phyloP scores from a whole-genome alignment of 805 yeast genomes.

The Pichia gijzeniarum region DNA sequence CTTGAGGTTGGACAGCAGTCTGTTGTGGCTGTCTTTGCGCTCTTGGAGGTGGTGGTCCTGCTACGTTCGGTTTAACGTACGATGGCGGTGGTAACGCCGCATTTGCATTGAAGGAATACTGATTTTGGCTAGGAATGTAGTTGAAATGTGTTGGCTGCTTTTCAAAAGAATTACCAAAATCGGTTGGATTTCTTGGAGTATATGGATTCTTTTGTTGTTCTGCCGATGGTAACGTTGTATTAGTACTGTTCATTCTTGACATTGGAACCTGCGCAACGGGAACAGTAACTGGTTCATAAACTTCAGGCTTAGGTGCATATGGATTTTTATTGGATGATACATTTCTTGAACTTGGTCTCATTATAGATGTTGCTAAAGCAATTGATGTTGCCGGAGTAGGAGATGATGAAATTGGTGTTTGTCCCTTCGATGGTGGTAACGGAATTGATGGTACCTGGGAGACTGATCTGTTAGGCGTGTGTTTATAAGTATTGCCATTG shows the following conservation, averaged over 20 bases:
- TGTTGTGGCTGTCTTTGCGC: constrained; percentile 18
- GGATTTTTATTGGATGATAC: constrained; percentile 22
- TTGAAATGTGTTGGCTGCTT: constrained; percentile 4
- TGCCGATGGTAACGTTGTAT: neutral
- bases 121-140: neutral
- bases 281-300: constrained; percentile 17
- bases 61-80: neutral
- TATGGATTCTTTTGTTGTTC: constrained; percentile 4
- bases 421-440: constrained; percentile 25
- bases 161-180: constrained; percentile 14
- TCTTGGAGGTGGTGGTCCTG: constrained; percentile 18
- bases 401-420: neutral
- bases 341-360: neutral
- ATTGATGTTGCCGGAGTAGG: neutral
- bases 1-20: constrained; percentile 11
- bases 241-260: constrained; percentile 8
- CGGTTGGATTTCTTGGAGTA: constrained; percentile 6
- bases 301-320: constrained; percentile 31
- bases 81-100: constrained; percentile 17
- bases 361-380: neutral
- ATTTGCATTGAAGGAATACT: constrained; percentile 2
- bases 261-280: constrained; percentile 14
- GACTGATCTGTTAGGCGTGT: constrained; percentile 21
- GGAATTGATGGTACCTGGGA: constrained; percentile 28
- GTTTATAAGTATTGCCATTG: constrained; percentile 6